Percentiles rank a stretch among this genome's conserved stretches.
phyloP scores from a whole-genome alignment of 305 asterid genomes.

The Fraxinus dipetala region DNA sequence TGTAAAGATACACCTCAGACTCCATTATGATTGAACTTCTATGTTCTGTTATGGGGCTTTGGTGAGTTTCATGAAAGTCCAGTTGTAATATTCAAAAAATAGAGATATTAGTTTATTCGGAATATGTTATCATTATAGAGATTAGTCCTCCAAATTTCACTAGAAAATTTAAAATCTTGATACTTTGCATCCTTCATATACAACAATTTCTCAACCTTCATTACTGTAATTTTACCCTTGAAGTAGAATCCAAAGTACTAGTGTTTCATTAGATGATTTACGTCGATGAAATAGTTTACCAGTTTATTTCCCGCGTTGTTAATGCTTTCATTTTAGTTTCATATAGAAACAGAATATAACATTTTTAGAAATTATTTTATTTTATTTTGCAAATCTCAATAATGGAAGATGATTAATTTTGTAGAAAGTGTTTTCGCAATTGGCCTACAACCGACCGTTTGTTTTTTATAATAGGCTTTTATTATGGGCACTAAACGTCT shows the following conservation, averaged over 20 bases:
- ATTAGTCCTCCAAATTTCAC: not conserved
- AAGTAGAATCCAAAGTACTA: not conserved
- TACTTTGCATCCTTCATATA: not conserved
- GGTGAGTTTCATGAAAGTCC: not conserved
- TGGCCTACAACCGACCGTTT: not conserved
- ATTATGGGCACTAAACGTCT: not conserved
- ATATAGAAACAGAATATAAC: not conserved
- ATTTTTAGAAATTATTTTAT: not conserved
- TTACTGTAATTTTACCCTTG: not conserved
- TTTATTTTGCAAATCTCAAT: not conserved
- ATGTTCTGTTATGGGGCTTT: not conserved
- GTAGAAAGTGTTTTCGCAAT: not conserved
- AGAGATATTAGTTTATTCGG: not conserved
- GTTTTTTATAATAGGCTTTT: not conserved
- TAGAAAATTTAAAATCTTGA: not conserved
- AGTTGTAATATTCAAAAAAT: not conserved
- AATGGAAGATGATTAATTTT: not conserved
- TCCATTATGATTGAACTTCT: not conserved
- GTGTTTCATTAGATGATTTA: not conserved
- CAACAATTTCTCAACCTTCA: not conserved
- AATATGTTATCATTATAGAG: not conserved
- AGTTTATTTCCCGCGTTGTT: not conserved
- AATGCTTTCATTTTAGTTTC: not conserved
- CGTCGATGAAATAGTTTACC: not conserved
- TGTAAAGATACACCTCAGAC: not conserved